These are phyloP conservation scores for Halophytophthora batemanensis DNA, from an alignment of 352 stramenopile genomes.

Conservation along the genomic window DNA sequence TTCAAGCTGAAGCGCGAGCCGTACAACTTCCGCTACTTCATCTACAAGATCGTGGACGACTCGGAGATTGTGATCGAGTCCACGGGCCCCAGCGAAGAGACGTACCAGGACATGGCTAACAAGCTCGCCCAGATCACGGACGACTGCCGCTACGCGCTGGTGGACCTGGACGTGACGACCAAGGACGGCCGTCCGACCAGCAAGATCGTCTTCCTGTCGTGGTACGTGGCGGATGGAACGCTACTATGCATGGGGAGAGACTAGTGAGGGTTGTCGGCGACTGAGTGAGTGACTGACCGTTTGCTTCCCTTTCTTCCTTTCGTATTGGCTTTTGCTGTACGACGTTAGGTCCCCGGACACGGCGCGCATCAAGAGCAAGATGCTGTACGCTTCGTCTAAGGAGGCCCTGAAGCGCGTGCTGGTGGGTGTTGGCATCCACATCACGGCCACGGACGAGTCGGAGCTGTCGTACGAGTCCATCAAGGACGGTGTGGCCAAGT, in stretches of 20 bases:
- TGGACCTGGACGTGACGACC: constrained; percentile 88
- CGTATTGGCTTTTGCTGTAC: not conserved
- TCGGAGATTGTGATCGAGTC: constrained; percentile 93
- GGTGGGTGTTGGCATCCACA: constrained; percentile 93
- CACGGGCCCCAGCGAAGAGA: constrained; percentile 66
- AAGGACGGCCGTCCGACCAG: constrained; percentile 86
- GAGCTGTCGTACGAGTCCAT: constrained; percentile 84
- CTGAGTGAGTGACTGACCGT: not conserved
- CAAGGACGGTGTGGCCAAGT: constrained; percentile 82
- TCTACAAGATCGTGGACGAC: constrained; percentile 94
- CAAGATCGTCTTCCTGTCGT: constrained; percentile 92
- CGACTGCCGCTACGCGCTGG: constrained; percentile 87
- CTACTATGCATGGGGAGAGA: not conserved
- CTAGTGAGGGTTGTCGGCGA: not conserved
- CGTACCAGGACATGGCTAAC: constrained; percentile 86
- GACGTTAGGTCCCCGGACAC: constrained; percentile 87
- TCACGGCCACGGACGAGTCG: constrained; percentile 92
- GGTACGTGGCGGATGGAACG: constrained; percentile 35
- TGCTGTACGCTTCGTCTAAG: constrained; percentile 95
- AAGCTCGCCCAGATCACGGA: constrained; percentile 72
- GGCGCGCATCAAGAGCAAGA: constrained; percentile 92
- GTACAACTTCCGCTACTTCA: constrained; percentile 94
- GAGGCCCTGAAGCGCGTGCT: constrained; percentile 93
- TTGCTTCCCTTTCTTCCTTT: not conserved
- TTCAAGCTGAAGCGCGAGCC: constrained; percentile 95